Evolutionary conservation across 1,139 yeast genomes (phyloP).

Genomic region (Yamadazyma atmosphaerica): DNA sequence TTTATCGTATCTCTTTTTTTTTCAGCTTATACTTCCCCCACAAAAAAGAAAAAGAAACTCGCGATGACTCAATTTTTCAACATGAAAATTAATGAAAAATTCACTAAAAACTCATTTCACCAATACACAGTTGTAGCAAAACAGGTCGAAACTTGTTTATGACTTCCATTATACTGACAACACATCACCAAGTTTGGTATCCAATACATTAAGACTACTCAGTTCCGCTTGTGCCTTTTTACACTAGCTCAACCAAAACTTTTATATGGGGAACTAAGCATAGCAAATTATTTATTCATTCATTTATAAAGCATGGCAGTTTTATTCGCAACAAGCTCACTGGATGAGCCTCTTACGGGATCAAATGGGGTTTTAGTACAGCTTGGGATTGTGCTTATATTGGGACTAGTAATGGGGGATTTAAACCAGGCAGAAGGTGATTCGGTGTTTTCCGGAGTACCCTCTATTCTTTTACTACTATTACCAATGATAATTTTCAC

Average conservation of each 20-base stretch:
- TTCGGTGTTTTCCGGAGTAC: slow-evolving; percentile 1
- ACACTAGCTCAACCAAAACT: background rate
- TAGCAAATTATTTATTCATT: background rate
- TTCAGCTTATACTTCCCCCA: slow-evolving; percentile 2
- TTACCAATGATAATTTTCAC: background rate
- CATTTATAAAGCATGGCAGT: background rate
- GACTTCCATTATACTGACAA: too few relatives aligned
- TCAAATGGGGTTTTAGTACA: background rate
- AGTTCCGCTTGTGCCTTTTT: too few relatives aligned
- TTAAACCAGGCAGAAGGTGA: background rate
- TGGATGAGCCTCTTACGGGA: background rate
- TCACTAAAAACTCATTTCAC: background rate
- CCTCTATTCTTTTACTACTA: background rate
- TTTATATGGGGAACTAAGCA: background rate
- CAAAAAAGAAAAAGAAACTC: background rate
- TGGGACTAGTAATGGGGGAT: background rate
- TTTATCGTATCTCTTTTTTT: too few relatives aligned
- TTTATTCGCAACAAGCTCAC: background rate
- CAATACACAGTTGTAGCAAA: too few relatives aligned
- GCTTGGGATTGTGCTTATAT: background rate
- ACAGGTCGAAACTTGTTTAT: background rate
- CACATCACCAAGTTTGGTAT: too few relatives aligned
- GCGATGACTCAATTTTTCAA: slow-evolving; percentile 1
- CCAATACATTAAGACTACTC: too few relatives aligned
- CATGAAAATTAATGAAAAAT: background rate